Percentiles rank a stretch among this genome's conserved stretches.
Conservation (phyloP, 2,329 filamentous ascomycete genomes). For the Fusarium burgessii region DNA sequence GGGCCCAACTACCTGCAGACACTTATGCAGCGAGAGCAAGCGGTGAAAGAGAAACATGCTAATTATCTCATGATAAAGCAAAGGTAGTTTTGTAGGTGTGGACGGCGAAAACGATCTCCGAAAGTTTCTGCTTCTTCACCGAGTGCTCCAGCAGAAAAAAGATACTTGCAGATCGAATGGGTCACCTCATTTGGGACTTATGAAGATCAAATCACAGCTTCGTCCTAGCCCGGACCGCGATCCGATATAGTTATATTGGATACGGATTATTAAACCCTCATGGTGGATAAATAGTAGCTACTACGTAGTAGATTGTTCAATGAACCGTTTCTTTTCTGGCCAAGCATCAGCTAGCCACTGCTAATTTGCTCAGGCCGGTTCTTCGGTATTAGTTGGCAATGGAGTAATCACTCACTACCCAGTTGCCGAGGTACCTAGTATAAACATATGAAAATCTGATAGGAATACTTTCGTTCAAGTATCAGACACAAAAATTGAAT, state of each 20-base stretch:
- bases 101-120: background rate
- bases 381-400: slow-evolving; percentile 5
- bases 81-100: slow-evolving; percentile 11
- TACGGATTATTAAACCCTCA: slow-evolving; percentile 18
- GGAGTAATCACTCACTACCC: background rate
- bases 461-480: background rate
- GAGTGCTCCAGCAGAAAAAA: slow-evolving; percentile 4
- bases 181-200: slow-evolving; percentile 19
- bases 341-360: slow-evolving; percentile 7
- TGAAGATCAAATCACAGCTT: slow-evolving; percentile 27
- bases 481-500: background rate
- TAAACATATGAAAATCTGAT: background rate
- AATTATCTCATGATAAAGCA: slow-evolving; percentile 27
- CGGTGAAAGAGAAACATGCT: slow-evolving; percentile 39
- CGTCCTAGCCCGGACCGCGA: slow-evolving; percentile 29
- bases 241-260: slow-evolving; percentile 23
- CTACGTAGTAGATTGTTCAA: slow-evolving; percentile 5
- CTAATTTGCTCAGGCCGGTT: slow-evolving; percentile 2
- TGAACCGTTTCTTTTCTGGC: slow-evolving; percentile 16
- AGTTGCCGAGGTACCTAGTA: slow-evolving; percentile 32
- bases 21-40: slow-evolving; percentile 41
- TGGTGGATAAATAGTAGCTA: slow-evolving; percentile 15
- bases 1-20: slow-evolving; percentile 38
- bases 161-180: slow-evolving; percentile 24
- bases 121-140: slow-evolving; percentile 11